Percentiles rank a stretch among this genome's conserved stretches.
phyloP scores from a whole-genome alignment of 208 protist genomes.

The Endotrypanum monterogeii region DNA sequence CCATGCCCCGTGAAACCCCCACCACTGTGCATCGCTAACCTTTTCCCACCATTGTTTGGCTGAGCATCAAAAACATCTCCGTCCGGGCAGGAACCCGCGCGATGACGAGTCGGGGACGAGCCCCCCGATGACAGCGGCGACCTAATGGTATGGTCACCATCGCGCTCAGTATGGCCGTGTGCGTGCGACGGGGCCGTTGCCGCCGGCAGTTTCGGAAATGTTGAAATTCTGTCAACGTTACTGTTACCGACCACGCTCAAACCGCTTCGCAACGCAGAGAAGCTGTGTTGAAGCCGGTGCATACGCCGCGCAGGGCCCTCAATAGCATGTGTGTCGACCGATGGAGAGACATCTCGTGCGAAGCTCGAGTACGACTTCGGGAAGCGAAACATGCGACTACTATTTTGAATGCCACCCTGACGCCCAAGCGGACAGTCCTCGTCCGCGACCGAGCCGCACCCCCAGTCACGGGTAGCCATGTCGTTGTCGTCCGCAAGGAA shows the following conservation, averaged over 20 bases:
- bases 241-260: background rate
- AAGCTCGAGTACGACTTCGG: background rate
- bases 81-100: constrained; percentile 11
- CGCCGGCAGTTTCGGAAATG: background rate
- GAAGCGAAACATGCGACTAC: background rate
- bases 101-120: background rate
- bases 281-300: constrained; percentile 25
- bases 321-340: constrained; percentile 11
- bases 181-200: background rate
- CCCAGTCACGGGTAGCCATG: background rate
- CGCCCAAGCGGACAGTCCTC: background rate
- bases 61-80: background rate
- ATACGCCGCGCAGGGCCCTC: constrained; percentile 33
- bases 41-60: background rate
- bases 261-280: background rate
- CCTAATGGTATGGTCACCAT: background rate
- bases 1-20: background rate
- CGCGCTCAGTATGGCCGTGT: background rate
- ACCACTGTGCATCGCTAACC: background rate
- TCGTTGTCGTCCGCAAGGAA: constrained; percentile 34
- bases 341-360: background rate
- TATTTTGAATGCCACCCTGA: background rate
- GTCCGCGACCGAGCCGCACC: background rate
- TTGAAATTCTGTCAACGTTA: background rate
- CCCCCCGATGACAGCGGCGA: constrained; percentile 3